These are phyloP conservation scores for Ascochyta rabiei DNA, from an alignment of 2,329 filamentous ascomycete species.

Conservation along the genomic window DNA sequence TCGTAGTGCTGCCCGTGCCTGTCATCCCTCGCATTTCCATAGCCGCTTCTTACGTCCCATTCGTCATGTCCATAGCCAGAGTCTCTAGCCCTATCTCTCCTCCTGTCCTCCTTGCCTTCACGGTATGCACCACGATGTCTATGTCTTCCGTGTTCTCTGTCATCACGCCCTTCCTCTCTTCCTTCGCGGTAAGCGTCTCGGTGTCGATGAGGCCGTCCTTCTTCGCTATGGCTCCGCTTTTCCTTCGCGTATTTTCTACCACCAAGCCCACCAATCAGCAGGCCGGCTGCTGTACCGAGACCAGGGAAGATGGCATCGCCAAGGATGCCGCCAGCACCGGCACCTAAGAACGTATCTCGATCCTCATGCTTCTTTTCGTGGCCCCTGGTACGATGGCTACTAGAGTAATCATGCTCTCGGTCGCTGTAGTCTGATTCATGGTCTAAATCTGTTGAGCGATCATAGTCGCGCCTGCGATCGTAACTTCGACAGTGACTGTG, in stretches of 20 bases:
- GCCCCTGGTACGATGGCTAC: slow-evolving; percentile 13
- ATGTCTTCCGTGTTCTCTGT: slow-evolving; percentile 35
- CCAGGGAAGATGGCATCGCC: slow-evolving; percentile 55
- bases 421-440: slow-evolving; percentile 17
- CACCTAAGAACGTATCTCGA: slow-evolving; percentile 52
- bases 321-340: slow-evolving; percentile 52
- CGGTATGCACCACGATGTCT: slow-evolving; percentile 45
- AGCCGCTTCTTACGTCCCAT: not conserved
- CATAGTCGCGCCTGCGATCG: slow-evolving; percentile 19
- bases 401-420: slow-evolving; percentile 10
- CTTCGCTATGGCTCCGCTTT: slow-evolving; percentile 34
- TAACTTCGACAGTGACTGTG: slow-evolving; percentile 18
- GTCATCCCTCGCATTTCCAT: slow-evolving; percentile 3
- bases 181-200: slow-evolving; percentile 18
- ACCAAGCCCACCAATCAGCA: slow-evolving; percentile 51
- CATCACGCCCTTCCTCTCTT: slow-evolving; percentile 27
- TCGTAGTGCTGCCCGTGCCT: not conserved
- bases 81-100: slow-evolving; percentile 15
- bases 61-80: slow-evolving; percentile 50
- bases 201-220: slow-evolving; percentile 7
- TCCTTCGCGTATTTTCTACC: slow-evolving; percentile 48
- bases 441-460: slow-evolving; percentile 22
- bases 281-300: slow-evolving; percentile 47
- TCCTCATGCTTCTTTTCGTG: slow-evolving; percentile 30
- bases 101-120: slow-evolving; percentile 22